Evolutionary conservation across 2,329 filamentous ascomycete genomes (phyloP).

Genomic region (Epichloe aotearoae): DNA sequence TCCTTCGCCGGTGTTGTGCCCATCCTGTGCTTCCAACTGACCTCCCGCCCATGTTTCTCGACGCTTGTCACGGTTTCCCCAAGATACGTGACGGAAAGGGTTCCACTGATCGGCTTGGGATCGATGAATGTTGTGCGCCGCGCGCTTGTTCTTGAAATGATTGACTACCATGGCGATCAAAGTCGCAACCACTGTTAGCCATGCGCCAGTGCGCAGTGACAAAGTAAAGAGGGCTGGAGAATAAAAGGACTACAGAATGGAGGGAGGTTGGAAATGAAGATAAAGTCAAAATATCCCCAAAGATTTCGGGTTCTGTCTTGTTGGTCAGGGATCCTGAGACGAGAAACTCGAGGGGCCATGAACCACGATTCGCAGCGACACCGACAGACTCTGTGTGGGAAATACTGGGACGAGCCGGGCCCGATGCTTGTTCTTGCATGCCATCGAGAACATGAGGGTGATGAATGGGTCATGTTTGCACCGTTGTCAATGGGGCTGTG

Average conservation of each 20-base stretch:
- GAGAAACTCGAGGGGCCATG: not conserved
- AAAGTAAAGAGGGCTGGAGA: not conserved
- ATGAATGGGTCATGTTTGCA: not conserved
- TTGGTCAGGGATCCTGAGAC: not conserved
- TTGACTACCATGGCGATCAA: conserved; percentile 27
- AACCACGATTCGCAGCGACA: not conserved
- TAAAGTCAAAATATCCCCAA: not conserved
- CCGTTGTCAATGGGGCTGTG: not conserved
- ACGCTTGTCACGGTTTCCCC: conserved; percentile 17
- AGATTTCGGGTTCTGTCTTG: not conserved
- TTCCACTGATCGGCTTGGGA: conserved; percentile 28
- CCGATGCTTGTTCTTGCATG: not conserved
- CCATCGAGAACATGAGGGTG: not conserved
- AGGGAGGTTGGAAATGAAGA: not conserved
- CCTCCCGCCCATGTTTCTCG: conserved; percentile 23
- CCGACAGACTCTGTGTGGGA: not conserved
- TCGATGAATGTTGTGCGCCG: conserved; percentile 30
- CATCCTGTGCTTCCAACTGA: conserved; percentile 19
- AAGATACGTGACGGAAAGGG: conserved; percentile 30
- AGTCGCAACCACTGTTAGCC: conserved; percentile 6
- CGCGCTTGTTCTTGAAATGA: conserved; percentile 29
- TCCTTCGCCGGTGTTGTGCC: conserved; percentile 14
- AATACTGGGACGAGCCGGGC: not conserved
- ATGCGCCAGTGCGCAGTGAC: not conserved
- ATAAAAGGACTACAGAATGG: not conserved